Evolutionary conservation across 805 yeast species (phyloP), one percentile per base, ranked within the genome.

Genomic region (Barnettozyma pratensis): DNA sequence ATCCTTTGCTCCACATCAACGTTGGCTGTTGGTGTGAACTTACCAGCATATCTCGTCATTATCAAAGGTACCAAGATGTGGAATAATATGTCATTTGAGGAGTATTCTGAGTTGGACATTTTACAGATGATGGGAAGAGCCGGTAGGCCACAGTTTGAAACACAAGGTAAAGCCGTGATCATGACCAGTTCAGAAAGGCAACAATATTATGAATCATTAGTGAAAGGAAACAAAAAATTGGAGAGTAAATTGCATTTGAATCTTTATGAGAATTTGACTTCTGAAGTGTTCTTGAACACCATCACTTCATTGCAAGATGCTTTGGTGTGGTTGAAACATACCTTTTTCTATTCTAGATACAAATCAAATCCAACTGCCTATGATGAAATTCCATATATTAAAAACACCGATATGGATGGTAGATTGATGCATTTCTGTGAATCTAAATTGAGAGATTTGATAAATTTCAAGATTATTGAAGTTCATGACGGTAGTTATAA

Each of bases 91-190:
- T 74, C 69, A 46, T 69, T 74, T 51, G 65, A 64, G 35, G 85
- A 81, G 49, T 80, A 80, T 57, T 70, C 80, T 2, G 79, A 76
- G 41, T 62, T 79, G 27, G 85, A 80, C 49, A 63, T 80, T 31
- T 60, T 77, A 39, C 85, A 81, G 54, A 81, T 81, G 86, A 73
- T 81, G 60, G 85, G 85, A 4, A 68, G 85, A 55, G 85, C 85
- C 4, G 85, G 86, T 4, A 69, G 85, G 43, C 83, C 84, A 0
- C 80, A 76, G 32, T 78, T 70, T 58, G 83, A 79, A 54, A 69
- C 67, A 4, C 72, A 71, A 35, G 77, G 73, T 4, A 66, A 69
- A 41, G 77, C 79, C 3, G 69, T 78, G 1, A 69, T 79, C 12
- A 64, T 78, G 68, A 79, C 84, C 1, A 68, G 68, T 10, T 42